These are phyloP conservation scores for Xylariaceae sp. DNA, from an alignment of 2,329 filamentous ascomycete genomes.

Conservation along the genomic window DNA sequence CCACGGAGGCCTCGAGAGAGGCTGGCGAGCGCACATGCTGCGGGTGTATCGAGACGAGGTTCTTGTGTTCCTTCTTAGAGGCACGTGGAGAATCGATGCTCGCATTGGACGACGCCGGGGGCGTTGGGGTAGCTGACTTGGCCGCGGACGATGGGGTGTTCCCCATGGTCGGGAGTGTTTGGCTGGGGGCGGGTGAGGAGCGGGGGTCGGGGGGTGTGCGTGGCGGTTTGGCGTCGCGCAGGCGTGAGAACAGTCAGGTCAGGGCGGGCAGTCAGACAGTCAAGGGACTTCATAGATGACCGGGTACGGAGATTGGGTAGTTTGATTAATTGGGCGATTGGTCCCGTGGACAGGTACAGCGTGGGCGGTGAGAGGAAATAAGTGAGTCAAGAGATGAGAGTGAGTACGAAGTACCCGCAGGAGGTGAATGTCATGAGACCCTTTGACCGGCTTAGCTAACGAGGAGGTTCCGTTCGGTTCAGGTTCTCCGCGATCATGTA, in stretches of 20 bases:
- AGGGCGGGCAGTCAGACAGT: conserved; percentile 1
- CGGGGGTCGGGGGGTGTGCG: conserved; percentile 12
- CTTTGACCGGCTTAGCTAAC: conserved; percentile 11
- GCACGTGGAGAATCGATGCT: conserved; percentile 32
- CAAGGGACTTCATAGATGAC: conserved; percentile 1
- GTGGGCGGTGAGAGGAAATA: conserved; percentile 13
- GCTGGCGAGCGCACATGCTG: conserved; percentile 44
- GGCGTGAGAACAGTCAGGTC: conserved; percentile 13
- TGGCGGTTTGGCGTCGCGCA: conserved; percentile 10
- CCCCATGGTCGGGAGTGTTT: conserved; percentile 35
- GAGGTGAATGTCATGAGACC: conserved; percentile 29
- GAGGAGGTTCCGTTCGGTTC: neutral
- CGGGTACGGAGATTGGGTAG: conserved; percentile 1
- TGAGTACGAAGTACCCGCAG: conserved; percentile 12
- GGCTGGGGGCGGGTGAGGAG: conserved; percentile 11
- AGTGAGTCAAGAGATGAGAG: conserved; percentile 8
- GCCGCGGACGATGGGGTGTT: conserved; percentile 37
- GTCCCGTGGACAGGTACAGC: conserved; percentile 15
- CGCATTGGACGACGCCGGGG: conserved; percentile 19
- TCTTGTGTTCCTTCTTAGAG: conserved; percentile 42
- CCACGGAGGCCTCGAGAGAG: conserved; percentile 56
- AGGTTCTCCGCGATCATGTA: too few species aligned
- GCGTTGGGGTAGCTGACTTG: conserved; percentile 32
- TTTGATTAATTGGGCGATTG: conserved; percentile 8
- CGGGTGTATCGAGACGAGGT: conserved; percentile 52